phyloP scores from a whole-genome alignment of 108 stramenopile genomes.

The Epipyxis sp. region DNA sequence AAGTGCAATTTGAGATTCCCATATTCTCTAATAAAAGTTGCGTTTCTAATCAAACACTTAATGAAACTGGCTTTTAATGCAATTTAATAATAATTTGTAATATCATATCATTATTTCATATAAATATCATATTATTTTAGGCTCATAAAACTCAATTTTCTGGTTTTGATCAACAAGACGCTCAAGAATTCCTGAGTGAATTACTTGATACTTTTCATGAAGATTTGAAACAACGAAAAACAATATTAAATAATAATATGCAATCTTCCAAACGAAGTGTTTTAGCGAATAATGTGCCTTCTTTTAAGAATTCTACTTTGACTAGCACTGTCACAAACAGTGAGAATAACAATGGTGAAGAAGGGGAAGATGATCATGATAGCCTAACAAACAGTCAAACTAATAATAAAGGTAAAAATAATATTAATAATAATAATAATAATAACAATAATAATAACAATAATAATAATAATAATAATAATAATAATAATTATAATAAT shows the following conservation, averaged over 20 bases:
- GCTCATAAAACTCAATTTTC: conserved; percentile 14
- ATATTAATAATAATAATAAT: neutral
- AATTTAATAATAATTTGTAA: too few species aligned
- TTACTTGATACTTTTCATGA: conserved; percentile 23
- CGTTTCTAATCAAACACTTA: too few species aligned
- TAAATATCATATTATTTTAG: neutral
- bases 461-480: neutral
- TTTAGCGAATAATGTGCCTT: neutral
- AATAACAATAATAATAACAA: neutral
- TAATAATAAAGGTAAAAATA: neutral
- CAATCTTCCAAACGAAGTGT: neutral
- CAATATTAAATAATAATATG: neutral
- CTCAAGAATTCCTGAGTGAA: conserved; percentile 23
- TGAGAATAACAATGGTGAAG: neutral
- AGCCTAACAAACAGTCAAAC: neutral
- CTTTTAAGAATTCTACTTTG: neutral
- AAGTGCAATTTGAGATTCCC: too few species aligned
- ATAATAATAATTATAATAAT: too few species aligned
- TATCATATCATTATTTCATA: too few species aligned
- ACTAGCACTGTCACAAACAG: neutral
- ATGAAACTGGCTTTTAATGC: too few species aligned
- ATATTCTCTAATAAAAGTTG: too few species aligned
- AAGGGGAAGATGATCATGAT: neutral
- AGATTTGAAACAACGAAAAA: neutral
- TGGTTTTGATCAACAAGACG: conserved; percentile 25